A percentile compares a stretch with the other conserved stretches of the same genome.
Evolutionary conservation across 495 filamentous ascomycete species (phyloP).

Genomic region (Penicillium silybi): DNA sequence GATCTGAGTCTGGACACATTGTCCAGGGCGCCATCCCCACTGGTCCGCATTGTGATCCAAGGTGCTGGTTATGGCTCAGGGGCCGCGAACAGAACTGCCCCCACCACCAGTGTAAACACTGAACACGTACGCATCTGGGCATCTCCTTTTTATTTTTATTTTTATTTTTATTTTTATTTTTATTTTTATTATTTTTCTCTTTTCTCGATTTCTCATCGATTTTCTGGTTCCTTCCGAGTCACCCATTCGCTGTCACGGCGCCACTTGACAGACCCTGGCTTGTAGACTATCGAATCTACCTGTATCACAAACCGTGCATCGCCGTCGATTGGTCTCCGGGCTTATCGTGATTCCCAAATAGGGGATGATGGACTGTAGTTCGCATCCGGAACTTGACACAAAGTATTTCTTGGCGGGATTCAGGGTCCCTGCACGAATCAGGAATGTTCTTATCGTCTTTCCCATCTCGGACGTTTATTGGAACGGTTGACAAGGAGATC

Average conservation of each 20-base stretch:
- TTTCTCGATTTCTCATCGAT: not conserved
- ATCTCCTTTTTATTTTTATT: constrained; percentile 1
- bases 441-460: constrained; percentile 22
- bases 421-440: constrained; percentile 16
- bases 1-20: constrained; percentile 7
- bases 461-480: constrained; percentile 14
- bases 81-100: constrained; percentile 2
- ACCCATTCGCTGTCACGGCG: constrained; percentile 7
- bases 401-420: constrained; percentile 4
- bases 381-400: constrained; percentile 11
- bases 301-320: constrained; percentile 17
- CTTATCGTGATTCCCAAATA: constrained; percentile 17
- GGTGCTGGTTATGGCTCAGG: not conserved
- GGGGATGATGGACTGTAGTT: constrained; percentile 1
- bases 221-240: not conserved
- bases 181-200: constrained; percentile 3
- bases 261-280: constrained; percentile 10
- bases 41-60: not conserved
- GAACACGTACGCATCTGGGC: constrained; percentile 10
- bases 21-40: constrained; percentile 2
- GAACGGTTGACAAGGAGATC: constrained; percentile 8
- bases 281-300: constrained; percentile 20
- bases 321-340: constrained; percentile 12
- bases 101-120: not conserved
- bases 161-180: not conserved